These are phyloP conservation scores for Cladochytrium replicatum DNA, from an alignment of 192 early-diverging fungal genomes.

Conservation along the genomic window DNA sequence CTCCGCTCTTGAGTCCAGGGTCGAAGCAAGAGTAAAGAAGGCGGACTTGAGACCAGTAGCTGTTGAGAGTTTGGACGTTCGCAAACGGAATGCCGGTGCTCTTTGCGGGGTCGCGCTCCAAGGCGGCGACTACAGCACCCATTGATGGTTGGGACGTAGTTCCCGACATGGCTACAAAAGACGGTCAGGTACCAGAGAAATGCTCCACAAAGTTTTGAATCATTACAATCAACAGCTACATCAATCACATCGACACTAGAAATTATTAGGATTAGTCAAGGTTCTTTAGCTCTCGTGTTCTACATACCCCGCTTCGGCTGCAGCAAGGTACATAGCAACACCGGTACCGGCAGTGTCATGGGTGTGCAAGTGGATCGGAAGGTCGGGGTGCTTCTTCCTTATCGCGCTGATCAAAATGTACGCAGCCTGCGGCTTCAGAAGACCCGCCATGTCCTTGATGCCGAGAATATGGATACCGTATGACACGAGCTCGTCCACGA, in stretches of 20 bases:
- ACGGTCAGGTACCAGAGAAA: background rate
- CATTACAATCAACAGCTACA: conserved; percentile 68
- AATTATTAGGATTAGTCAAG: too few species aligned
- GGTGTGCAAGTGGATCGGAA: conserved; percentile 92
- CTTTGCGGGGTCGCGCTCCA: conserved; percentile 52
- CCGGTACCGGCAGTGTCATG: conserved; percentile 98
- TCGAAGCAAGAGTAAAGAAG: conserved; percentile 96
- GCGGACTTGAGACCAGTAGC: conserved; percentile 94
- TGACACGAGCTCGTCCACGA: conserved; percentile 78
- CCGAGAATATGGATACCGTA: conserved; percentile 86
- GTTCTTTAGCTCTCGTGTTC: background rate
- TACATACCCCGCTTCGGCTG: conserved; percentile 59
- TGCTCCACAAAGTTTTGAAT: background rate
- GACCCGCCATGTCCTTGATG: conserved; percentile 88
- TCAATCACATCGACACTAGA: conserved; percentile 82
- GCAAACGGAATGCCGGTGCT: conserved; percentile 73
- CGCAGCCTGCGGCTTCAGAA: conserved; percentile 87
- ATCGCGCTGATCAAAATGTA: conserved; percentile 79
- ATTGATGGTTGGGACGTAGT: conserved; percentile 94
- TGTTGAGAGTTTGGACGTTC: conserved; percentile 72
- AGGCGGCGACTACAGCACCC: conserved; percentile 83
- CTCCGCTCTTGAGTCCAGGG: conserved; percentile 74
- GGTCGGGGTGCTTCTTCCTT: conserved; percentile 70
- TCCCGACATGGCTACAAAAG: conserved; percentile 63
- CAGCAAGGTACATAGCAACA: conserved; percentile 88